Conservation (phyloP, 306 rosid species). For the Abrus pulchellus region DNA sequence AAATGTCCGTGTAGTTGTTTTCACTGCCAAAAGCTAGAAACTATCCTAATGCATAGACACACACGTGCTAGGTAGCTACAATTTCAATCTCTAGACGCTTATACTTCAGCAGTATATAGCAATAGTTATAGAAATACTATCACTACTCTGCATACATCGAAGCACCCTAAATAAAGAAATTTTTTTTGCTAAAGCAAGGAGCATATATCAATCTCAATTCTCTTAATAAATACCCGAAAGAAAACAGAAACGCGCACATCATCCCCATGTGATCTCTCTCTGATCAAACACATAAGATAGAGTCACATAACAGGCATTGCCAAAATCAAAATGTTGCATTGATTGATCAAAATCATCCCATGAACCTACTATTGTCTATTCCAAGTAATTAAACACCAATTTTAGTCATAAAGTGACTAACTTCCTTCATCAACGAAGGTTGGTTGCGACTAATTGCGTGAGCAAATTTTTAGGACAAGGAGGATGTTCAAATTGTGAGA, state of each 20-base stretch:
- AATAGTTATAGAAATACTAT: constrained; percentile 3
- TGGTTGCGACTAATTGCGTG: neutral
- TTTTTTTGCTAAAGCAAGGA: constrained; percentile 13
- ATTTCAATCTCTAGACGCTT: constrained; percentile 35
- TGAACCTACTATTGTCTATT: neutral
- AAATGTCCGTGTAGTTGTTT: constrained; percentile 56
- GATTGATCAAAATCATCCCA: constrained; percentile 23
- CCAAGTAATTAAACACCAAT: neutral
- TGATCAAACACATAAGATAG: constrained; percentile 19
- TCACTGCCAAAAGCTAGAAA: constrained; percentile 42
- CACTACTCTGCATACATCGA: constrained; percentile 41
- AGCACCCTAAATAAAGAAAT: constrained; percentile 41
- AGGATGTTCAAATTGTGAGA: neutral
- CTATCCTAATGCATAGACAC: constrained; percentile 44
- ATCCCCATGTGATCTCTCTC: constrained; percentile 52
- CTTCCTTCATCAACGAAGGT: neutral
- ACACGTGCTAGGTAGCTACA: constrained; percentile 51
- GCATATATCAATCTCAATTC: constrained; percentile 32
- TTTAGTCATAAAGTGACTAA: neutral
- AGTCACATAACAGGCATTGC: constrained; percentile 19
- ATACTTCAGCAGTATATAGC: constrained; percentile 31
- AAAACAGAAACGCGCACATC: constrained; percentile 44
- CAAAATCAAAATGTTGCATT: constrained; percentile 35
- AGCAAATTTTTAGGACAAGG: neutral
- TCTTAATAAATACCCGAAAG: constrained; percentile 40